Evolutionary conservation across 2,329 filamentous ascomycete species (phyloP), one percentile per base, ranked within the genome.

Genomic region (Fusarium sp.): DNA sequence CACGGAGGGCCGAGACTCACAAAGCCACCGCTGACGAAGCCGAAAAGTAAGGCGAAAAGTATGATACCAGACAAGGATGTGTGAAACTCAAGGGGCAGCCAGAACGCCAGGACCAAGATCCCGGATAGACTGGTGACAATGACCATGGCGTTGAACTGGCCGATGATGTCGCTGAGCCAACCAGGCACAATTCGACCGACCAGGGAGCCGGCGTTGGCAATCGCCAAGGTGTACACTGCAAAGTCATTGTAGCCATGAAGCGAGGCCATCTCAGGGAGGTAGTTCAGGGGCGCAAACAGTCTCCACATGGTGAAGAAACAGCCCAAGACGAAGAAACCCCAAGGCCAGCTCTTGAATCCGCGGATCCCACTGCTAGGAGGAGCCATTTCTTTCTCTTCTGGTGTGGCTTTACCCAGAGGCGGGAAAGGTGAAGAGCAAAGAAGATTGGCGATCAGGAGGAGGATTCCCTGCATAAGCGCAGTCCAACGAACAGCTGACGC

Each of bases 261-360:
- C 15, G 31, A 53, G 11, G 50, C 41, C 31, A 53, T 53, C 31
- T 53, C 50, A 2, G 31, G 50, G 31, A 53, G 50, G 21, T 53
- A 53, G 41, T 53, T 53, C 4, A 53, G 23, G 9, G 50, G 50
- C 25, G 41, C 31, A 8, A 53, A 48, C 10, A 53, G 41, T 5
- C 50, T 41, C 41, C 18, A 53, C 15, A 53, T 53, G n/a, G 50
- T 53, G 15, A 53, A 48, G 21, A 53, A 53, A n/a, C 41, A 53
- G 1, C 50, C 41, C 15, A 53, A 11, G 23, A 53, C 23, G 21
- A 53, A 53, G 18, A 53, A 48, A 1, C 17, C 29, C 50, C 31
- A 48, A 11, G 50, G 41, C 5, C 21, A 25, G 20, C 23, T 48
- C n/a, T 29, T 48, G 4, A 27, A 29, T 9, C 18, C 21, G 11